Evolutionary conservation across 768 basidiomycete species (phyloP).

Genomic region (Lyophyllum shimeji): DNA sequence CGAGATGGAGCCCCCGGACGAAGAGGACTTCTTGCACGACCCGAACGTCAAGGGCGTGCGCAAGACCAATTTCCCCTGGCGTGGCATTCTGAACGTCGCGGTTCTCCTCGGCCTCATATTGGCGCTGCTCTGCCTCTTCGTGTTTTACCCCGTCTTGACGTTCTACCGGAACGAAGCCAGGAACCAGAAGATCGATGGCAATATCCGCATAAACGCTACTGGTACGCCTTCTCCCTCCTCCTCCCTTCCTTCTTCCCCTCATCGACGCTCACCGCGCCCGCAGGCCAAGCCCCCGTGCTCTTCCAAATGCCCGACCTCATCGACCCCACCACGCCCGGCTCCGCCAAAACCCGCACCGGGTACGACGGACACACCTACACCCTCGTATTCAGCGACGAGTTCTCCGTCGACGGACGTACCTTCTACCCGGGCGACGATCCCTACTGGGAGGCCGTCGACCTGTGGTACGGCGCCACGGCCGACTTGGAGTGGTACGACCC

Average conservation of each 20-base stretch:
- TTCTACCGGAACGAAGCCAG: conserved; percentile 42
- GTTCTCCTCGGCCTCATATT: conserved; percentile 63
- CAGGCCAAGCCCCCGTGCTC: conserved; percentile 64
- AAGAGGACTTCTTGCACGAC: conserved; percentile 78
- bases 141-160: conserved; percentile 71
- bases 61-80: conserved; percentile 39
- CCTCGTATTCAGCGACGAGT: conserved; percentile 71
- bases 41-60: conserved; percentile 35
- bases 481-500: conserved; percentile 83
- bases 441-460: conserved; percentile 68
- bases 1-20: conserved; percentile 54
- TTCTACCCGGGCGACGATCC: conserved; percentile 54
- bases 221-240: conserved; percentile 20
- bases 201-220: conserved; percentile 62
- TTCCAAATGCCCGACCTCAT: conserved; percentile 60
- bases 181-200: conserved; percentile 54
- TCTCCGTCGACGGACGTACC: conserved; percentile 56
- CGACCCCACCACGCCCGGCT: conserved; percentile 67
- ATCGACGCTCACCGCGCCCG: conserved; percentile 11
- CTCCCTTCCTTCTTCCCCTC: not conserved
- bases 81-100: conserved; percentile 62
- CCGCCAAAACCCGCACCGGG: conserved; percentile 60
- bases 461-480: conserved; percentile 71
- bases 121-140: conserved; percentile 71
- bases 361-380: conserved; percentile 72